Conservation (phyloP, 2,329 filamentous ascomycete species). For the Nigrospora oryzae region DNA sequence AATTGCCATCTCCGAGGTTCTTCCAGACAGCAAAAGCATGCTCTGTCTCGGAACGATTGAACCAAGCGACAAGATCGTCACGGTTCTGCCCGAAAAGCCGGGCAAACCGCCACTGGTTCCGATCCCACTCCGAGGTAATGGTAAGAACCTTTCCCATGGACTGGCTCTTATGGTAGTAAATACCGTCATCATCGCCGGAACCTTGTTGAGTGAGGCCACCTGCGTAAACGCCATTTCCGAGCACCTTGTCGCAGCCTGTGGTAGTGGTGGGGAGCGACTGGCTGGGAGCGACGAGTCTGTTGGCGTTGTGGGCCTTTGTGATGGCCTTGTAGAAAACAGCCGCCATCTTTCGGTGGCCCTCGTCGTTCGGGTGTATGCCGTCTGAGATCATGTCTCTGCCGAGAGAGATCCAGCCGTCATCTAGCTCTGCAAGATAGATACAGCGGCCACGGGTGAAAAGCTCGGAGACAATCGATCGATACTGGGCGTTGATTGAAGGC, state of each 20-base stretch:
- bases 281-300: slow-evolving; percentile 3
- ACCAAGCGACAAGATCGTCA: slow-evolving; percentile 15
- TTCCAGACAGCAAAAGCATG: slow-evolving; percentile 4
- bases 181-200: slow-evolving; percentile 17
- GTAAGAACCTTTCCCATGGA: slow-evolving; percentile 8
- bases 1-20: slow-evolving; percentile 4
- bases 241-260: slow-evolving; percentile 11
- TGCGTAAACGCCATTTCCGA: slow-evolving; percentile 10
- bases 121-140: slow-evolving; percentile 11
- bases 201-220: slow-evolving; percentile 17
- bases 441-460: background rate
- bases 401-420: slow-evolving; percentile 1
- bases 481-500: slow-evolving; percentile 13
- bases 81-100: slow-evolving; percentile 6
- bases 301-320: background rate
- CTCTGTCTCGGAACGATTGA: slow-evolving; percentile 17
- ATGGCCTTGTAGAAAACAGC: slow-evolving; percentile 6
- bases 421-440: slow-evolving; percentile 2
- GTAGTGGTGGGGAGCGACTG: slow-evolving; percentile 3
- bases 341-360: slow-evolving; percentile 13
- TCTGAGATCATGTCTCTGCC: slow-evolving; percentile 7
- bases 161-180: slow-evolving; percentile 15
- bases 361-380: slow-evolving; percentile 11
- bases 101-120: slow-evolving; percentile 14
- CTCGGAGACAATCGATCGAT: slow-evolving; percentile 10